Conservation (phyloP, 192 early-diverging fungal species). For the Dispira simplex region DNA sequence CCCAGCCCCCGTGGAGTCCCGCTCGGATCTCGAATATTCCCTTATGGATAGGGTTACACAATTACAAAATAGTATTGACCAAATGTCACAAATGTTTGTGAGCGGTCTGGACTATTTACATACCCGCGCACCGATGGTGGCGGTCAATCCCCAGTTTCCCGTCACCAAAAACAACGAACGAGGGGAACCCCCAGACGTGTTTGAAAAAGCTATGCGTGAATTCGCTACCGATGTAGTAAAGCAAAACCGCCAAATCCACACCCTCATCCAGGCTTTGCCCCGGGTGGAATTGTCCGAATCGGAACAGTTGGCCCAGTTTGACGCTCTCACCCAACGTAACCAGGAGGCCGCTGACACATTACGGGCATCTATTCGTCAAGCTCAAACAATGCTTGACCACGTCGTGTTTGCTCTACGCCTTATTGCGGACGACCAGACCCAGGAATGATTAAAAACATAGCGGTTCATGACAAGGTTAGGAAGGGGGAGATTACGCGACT, state of each 20-base stretch:
- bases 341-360: neutral
- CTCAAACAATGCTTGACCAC: neutral
- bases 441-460: neutral
- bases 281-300: neutral
- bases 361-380: neutral
- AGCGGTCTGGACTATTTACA: constrained; percentile 8
- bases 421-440: constrained; percentile 4
- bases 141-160: neutral
- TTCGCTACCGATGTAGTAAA: constrained; percentile 3
- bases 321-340: neutral
- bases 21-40: constrained; percentile 6
- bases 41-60: constrained; percentile 10
- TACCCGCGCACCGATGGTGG: constrained; percentile 7
- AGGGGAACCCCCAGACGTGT: neutral
- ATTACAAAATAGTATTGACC: constrained; percentile 8
- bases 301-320: neutral
- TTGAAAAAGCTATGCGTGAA: neutral
- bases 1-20: neutral
- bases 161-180: constrained; percentile 5
- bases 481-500: no score
- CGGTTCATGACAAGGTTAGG: no score
- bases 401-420: neutral
- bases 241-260: constrained; percentile 6
- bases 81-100: constrained; percentile 9
- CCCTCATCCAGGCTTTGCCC: neutral